A percentile compares a stretch with the other conserved stretches of the same genome.
Evolutionary conservation across 106 monocot species (phyloP).

Genomic region (Narthecium ossifragum): DNA sequence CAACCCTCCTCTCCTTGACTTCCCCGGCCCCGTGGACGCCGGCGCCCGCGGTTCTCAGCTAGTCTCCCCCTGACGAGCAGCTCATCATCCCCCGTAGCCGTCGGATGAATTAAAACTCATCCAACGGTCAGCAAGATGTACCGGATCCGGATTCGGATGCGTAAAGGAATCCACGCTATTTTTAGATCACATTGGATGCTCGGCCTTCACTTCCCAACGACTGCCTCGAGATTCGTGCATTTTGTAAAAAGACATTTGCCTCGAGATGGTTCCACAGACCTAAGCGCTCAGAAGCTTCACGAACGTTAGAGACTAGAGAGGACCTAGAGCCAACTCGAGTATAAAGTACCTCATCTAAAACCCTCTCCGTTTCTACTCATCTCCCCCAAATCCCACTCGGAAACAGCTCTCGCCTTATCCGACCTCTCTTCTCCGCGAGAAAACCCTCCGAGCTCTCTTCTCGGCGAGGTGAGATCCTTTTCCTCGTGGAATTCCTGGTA

Average conservation of each 20-base stretch:
- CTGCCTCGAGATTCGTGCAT: neutral
- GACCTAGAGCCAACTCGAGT: neutral
- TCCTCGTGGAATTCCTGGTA: too few species aligned
- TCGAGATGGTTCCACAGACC: neutral
- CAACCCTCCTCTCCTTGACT: too few species aligned
- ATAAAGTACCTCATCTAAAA: conserved; percentile 5
- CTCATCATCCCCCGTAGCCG: too few species aligned
- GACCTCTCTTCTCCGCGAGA: neutral
- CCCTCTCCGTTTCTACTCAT: neutral
- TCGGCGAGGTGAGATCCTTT: neutral
- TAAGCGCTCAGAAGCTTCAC: neutral
- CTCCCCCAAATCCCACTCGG: neutral
- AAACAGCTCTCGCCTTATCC: neutral
- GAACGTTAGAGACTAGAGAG: neutral
- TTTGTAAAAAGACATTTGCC: too few species aligned
- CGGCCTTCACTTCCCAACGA: neutral
- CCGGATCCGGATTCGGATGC: too few species aligned
- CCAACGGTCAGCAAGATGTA: too few species aligned
- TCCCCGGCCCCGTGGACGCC: too few species aligned
- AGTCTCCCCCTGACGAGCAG: too few species aligned
- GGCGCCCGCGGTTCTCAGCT: too few species aligned
- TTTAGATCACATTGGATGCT: too few species aligned
- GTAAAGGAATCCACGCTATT: too few species aligned
- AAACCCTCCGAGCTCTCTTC: neutral
- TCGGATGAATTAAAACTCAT: too few species aligned